Evolutionary conservation across 371 early-diverging fungal species (phyloP).

Genomic region (Mucor saturninus): DNA sequence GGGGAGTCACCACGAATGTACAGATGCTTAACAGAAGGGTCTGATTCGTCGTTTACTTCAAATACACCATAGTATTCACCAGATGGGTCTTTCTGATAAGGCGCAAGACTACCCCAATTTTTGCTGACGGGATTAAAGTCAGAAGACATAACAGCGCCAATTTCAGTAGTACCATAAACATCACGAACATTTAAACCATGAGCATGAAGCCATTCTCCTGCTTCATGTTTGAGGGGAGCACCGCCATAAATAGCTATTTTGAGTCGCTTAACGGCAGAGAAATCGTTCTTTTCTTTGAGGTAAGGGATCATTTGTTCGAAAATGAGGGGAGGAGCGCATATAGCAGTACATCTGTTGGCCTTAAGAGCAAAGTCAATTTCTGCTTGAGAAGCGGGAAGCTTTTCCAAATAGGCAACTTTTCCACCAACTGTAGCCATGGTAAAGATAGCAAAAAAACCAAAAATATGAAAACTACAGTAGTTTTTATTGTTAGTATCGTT

Average conservation of each 20-base stretch:
- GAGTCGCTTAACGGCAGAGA: slow-evolving; percentile 8
- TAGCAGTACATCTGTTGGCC: slow-evolving; percentile 10
- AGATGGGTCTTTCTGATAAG: not conserved
- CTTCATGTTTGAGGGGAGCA: slow-evolving; percentile 63
- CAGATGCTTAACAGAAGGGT: slow-evolving; percentile 20
- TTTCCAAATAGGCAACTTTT: slow-evolving; percentile 19
- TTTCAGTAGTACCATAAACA: slow-evolving; percentile 26
- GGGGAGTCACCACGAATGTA: slow-evolving; percentile 16
- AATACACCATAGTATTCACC: slow-evolving; percentile 10
- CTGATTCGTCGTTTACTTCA: slow-evolving; percentile 5
- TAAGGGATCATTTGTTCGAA: slow-evolving; percentile 26
- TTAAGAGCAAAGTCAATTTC: slow-evolving; percentile 15
- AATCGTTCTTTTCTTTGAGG: slow-evolving; percentile 18
- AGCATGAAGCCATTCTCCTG: slow-evolving; percentile 17
- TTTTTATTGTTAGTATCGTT: not conserved
- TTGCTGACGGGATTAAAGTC: slow-evolving; percentile 8
- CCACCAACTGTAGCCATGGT: slow-evolving; percentile 12
- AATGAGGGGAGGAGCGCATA: slow-evolving; percentile 16
- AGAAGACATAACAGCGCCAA: slow-evolving; percentile 9
- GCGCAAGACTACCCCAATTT: slow-evolving; percentile 16
- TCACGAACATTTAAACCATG: slow-evolving; percentile 17
- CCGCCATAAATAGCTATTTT: slow-evolving; percentile 76
- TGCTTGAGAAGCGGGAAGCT: slow-evolving; percentile 14
- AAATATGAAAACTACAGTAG: slow-evolving; percentile 25
- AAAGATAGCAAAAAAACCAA: slow-evolving; percentile 15